Base-by-base conservation (phyloP, 129 eudicot genomes). In the Pittosporum tobira region DNA sequence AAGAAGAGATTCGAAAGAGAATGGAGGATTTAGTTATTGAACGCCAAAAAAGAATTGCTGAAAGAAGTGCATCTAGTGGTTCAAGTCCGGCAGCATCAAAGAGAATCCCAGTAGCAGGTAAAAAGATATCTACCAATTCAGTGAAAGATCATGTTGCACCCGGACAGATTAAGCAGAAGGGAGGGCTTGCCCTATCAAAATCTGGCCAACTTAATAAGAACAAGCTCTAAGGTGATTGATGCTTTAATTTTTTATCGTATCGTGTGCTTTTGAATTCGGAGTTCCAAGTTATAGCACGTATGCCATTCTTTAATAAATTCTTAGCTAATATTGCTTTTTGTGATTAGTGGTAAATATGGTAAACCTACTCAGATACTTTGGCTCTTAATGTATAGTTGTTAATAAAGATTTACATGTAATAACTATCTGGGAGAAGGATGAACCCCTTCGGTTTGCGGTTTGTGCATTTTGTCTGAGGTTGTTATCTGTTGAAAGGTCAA, bases 31-130 rank as follows among this genome's bases (percentile, higher is more conserved):
- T 72, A 16, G 71, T 71, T 10, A 43, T 77, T 24, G 69, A 82
- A 75, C 75, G 99, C 20, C 96, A 91, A 62, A 87, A 74, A 72
- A 77, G 99, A 70, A 93, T 87, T 19, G 94, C 99, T 44, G 99
- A 93, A 79, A 84, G 94, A 72, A 76, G 78, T 36, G 87, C 90
- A 57, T 79, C 84, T 3, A 40, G 46, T 40, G 46, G 46, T 14
- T 12, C 46, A 40, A 55, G 61, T 13, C 61, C 61, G 18, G 60
- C 44, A 30, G 61, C 61, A 55, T 59, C 80, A 6, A 68, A 63
- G 75, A 79, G 68, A 55, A 48, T 52, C 15, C 75, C 72, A 1
- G 26, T 38, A 16, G 61, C 44, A 55, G 31, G 24, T 30, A 55
- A 30, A 55, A 55, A 24, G 30, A 31, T 23, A 18, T 6, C 58